These are phyloP conservation scores for Hyparrhenia diplandra DNA, from an alignment of 176 grass and related monocot species.

Conservation along the genomic window DNA sequence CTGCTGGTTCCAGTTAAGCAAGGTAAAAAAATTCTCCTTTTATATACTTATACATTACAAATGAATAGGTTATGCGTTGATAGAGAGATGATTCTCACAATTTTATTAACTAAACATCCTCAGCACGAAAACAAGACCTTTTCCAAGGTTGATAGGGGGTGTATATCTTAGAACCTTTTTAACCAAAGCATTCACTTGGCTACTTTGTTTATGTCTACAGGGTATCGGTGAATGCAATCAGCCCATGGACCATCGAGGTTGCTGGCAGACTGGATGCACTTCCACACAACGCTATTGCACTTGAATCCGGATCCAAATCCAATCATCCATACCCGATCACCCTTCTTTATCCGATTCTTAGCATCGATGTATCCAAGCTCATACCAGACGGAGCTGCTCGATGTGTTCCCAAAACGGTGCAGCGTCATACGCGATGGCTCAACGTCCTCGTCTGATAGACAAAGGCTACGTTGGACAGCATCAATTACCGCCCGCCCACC, in stretches of 20 bases:
- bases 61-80: background rate
- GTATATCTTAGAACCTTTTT: background rate
- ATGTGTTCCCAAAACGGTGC: constrained; percentile 43
- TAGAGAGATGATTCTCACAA: background rate
- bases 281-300: constrained; percentile 26
- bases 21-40: too few species aligned
- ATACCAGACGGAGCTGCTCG: constrained; percentile 42
- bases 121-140: background rate
- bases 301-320: constrained; percentile 47
- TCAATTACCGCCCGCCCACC: constrained; percentile 67
- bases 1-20: too few species aligned
- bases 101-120: background rate
- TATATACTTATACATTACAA: background rate
- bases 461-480: constrained; percentile 10
- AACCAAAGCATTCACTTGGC: background rate
- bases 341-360: background rate
- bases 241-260: constrained; percentile 8
- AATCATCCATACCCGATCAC: constrained; percentile 26
- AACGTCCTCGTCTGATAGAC: background rate
- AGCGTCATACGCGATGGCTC: constrained; percentile 31
- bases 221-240: constrained; percentile 23
- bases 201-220: background rate
- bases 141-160: background rate
- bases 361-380: constrained; percentile 36
- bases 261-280: background rate